A percentile compares a stretch with the other conserved stretches of the same genome.
Conservation (phyloP, 73 alveolate species). For the Paramecium pentaurelia region DNA sequence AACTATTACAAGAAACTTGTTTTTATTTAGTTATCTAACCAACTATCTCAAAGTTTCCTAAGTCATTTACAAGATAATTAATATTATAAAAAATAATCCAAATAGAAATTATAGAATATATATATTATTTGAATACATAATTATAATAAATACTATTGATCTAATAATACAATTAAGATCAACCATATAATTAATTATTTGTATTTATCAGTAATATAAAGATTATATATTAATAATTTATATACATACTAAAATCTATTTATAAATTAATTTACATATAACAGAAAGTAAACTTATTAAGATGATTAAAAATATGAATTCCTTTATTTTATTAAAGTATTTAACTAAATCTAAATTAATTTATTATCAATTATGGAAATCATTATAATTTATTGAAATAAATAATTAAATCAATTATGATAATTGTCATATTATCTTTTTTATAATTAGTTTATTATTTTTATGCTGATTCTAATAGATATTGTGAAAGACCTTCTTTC, state of each 20-base stretch:
- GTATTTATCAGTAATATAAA: no score
- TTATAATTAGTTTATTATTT: constrained; percentile 37
- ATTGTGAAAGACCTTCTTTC: constrained; percentile 21
- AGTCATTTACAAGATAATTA: neutral
- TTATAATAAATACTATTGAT: neutral
- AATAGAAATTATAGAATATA: neutral
- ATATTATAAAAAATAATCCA: neutral
- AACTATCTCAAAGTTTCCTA: neutral
- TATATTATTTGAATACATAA: neutral
- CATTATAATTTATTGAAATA: neutral
- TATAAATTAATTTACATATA: no score
- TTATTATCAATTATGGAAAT: neutral
- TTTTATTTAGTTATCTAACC: neutral
- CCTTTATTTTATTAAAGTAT: no score
- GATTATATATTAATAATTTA: no score
- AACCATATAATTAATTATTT: neutral
- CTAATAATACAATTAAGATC: neutral
- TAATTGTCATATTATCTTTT: constrained; percentile 54
- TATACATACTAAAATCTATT: no score
- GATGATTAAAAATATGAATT: no score
- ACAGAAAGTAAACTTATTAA: no score
- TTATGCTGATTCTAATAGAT: neutral
- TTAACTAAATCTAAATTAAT: no score
- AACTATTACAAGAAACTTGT: neutral
- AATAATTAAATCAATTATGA: constrained; percentile 9